Conservation (phyloP, 2,329 filamentous ascomycete genomes). For the Trichoderma asperellum region DNA sequence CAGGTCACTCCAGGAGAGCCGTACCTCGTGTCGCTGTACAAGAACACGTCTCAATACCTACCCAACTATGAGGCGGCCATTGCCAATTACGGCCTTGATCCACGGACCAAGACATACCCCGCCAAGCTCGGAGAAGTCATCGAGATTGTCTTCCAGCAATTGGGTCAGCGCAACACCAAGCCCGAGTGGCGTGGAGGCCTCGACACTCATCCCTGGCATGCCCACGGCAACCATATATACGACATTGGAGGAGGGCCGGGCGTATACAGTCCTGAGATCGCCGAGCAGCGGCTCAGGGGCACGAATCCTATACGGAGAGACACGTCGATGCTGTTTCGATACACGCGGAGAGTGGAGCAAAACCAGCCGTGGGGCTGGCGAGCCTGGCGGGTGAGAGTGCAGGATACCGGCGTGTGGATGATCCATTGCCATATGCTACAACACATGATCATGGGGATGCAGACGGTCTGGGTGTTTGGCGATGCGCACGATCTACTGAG, state of each 20-base stretch:
- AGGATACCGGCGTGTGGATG: slow-evolving; percentile 59
- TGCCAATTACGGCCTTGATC: slow-evolving; percentile 58
- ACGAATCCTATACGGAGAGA: slow-evolving; percentile 45
- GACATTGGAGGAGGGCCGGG: slow-evolving; percentile 31
- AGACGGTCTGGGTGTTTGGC: slow-evolving; percentile 37
- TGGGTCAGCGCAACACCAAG: slow-evolving; percentile 38
- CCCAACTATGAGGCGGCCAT: slow-evolving; percentile 57
- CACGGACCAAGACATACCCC: slow-evolving; percentile 53
- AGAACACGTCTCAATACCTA: slow-evolving; percentile 18
- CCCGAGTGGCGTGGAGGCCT: slow-evolving; percentile 27
- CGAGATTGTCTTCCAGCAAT: slow-evolving; percentile 56
- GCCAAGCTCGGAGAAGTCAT: slow-evolving; percentile 60
- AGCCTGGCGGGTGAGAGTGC: slow-evolving; percentile 58
- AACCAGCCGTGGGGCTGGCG: slow-evolving; percentile 59
- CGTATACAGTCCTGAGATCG: slow-evolving; percentile 20
- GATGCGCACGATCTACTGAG: slow-evolving; percentile 32
- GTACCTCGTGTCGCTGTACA: slow-evolving; percentile 31
- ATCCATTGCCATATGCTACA: slow-evolving; percentile 63
- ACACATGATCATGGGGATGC: slow-evolving; percentile 59
- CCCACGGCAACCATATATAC: slow-evolving; percentile 30
- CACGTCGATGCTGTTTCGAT: slow-evolving; percentile 61
- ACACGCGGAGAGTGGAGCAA: slow-evolving; percentile 46
- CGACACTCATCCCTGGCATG: slow-evolving; percentile 32
- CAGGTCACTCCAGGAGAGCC: slow-evolving; percentile 22
- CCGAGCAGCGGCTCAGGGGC: slow-evolving; percentile 20